phyloP scores from a whole-genome alignment of 345 rosid genomes.

The Erodium maritimum region DNA sequence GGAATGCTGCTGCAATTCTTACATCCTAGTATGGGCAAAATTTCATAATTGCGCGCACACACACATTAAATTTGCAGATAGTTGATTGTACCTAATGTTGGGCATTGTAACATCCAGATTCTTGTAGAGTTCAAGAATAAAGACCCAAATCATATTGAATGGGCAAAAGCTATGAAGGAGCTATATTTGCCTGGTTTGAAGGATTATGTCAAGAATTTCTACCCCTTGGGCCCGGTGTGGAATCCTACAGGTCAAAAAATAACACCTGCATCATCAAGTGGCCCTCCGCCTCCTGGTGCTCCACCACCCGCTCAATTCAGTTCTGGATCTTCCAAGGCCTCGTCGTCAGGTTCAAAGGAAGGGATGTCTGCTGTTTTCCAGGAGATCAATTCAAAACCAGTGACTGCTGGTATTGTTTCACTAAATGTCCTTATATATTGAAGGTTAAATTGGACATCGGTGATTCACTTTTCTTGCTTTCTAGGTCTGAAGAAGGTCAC shows the following conservation, averaged over 20 bases:
- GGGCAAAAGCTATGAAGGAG: constrained; percentile 97
- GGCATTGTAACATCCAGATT: constrained; percentile 34
- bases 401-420: constrained; percentile 46
- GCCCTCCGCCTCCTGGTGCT: constrained; percentile 85
- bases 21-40: neutral
- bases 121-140: constrained; percentile 75
- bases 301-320: constrained; percentile 48
- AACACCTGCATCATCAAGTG: constrained; percentile 40
- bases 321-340: constrained; percentile 56
- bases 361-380: constrained; percentile 97
- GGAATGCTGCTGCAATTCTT: neutral
- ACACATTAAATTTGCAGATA: neutral
- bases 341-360: constrained; percentile 64
- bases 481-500: constrained; percentile 85
- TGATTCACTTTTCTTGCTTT: constrained; percentile 10
- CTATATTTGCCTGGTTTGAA: constrained; percentile 83
- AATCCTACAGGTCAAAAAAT: constrained; percentile 42
- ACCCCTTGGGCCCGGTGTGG: constrained; percentile 95
- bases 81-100: constrained; percentile 10
- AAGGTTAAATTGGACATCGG: constrained; percentile 9
- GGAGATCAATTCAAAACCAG: constrained; percentile 57
- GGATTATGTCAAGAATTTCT: constrained; percentile 76
- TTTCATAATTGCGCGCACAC: neutral
- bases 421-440: constrained; percentile 4
- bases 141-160: constrained; percentile 81